phyloP scores from a whole-genome alignment of 768 basidiomycete genomes.

The Plicaturopsis crispa region DNA sequence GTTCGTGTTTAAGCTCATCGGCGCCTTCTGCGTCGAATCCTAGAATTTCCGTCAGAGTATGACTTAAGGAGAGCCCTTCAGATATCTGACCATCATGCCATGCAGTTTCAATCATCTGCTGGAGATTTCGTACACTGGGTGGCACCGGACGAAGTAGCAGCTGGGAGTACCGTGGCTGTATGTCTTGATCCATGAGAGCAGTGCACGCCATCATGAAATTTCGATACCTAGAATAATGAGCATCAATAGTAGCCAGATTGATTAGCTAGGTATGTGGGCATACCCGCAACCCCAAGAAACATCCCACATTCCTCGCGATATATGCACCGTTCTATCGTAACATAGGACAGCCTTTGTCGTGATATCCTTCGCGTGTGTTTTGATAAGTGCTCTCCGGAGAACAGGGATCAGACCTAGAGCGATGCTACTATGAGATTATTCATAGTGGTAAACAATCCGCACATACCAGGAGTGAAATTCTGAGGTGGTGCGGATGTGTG shows the following conservation, averaged over 20 bases:
- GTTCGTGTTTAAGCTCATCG: slow-evolving; percentile 39
- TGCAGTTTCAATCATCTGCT: slow-evolving; percentile 73
- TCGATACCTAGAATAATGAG: slow-evolving; percentile 49
- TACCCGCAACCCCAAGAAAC: slow-evolving; percentile 68
- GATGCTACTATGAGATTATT: background rate
- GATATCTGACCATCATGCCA: slow-evolving; percentile 56
- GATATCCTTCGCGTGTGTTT: slow-evolving; percentile 39
- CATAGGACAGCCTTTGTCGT: slow-evolving; percentile 59
- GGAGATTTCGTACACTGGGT: slow-evolving; percentile 70
- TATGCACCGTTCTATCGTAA: slow-evolving; percentile 51
- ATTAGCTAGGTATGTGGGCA: too few species aligned
- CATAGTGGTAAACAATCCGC: background rate
- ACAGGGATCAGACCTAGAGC: slow-evolving; percentile 55
- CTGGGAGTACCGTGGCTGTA: slow-evolving; percentile 54
- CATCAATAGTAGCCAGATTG: too few species aligned
- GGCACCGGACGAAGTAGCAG: slow-evolving; percentile 47
- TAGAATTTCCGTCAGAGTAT: slow-evolving; percentile 8
- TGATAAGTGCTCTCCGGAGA: slow-evolving; percentile 46
- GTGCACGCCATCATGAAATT: slow-evolving; percentile 79
- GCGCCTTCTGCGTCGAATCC: slow-evolving; percentile 76
- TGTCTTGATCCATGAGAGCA: slow-evolving; percentile 58
- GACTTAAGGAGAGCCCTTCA: background rate
- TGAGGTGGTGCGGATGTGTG: slow-evolving; percentile 33
- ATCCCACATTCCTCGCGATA: slow-evolving; percentile 55
- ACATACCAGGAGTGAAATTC: slow-evolving; percentile 59